A percentile compares a stretch with the other conserved stretches of the same genome.
Conservation (phyloP, 2,329 filamentous ascomycete species). For the Myriosclerotinia curreyana region DNA sequence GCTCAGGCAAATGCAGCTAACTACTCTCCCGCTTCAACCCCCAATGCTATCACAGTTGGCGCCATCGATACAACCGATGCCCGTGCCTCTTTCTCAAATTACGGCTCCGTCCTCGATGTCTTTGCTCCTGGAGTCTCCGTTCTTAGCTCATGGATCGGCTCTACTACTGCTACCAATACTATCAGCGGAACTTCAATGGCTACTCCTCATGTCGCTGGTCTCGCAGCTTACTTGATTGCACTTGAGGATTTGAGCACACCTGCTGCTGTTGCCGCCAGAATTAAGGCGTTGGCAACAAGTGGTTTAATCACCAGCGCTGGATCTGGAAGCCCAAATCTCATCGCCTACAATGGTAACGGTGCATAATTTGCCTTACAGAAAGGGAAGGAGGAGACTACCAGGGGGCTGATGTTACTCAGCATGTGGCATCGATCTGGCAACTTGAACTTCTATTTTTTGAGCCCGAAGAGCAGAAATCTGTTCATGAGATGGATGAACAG, state of each 20-base stretch:
- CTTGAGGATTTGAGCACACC: conserved; percentile 44
- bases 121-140: conserved; percentile 50
- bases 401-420: not conserved
- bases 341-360: conserved; percentile 54
- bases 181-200: conserved; percentile 61
- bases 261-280: conserved; percentile 41
- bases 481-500: not conserved
- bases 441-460: not conserved
- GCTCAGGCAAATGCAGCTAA: conserved; percentile 39
- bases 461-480: not conserved
- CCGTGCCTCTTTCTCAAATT: conserved; percentile 50
- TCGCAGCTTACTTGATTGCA: conserved; percentile 64
- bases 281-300: conserved; percentile 42
- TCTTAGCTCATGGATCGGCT: conserved; percentile 48
- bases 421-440: conserved; percentile 1
- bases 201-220: conserved; percentile 62
- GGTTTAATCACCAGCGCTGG: conserved; percentile 43
- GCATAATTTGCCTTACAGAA: conserved; percentile 28
- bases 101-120: conserved; percentile 49
- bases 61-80: conserved; percentile 45
- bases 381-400: not conserved
- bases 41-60: conserved; percentile 52
- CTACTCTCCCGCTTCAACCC: conserved; percentile 49
- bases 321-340: conserved; percentile 47
- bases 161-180: conserved; percentile 46